Conservation (phyloP, 2,329 filamentous ascomycete genomes). For the Aspergillus nomiae region DNA sequence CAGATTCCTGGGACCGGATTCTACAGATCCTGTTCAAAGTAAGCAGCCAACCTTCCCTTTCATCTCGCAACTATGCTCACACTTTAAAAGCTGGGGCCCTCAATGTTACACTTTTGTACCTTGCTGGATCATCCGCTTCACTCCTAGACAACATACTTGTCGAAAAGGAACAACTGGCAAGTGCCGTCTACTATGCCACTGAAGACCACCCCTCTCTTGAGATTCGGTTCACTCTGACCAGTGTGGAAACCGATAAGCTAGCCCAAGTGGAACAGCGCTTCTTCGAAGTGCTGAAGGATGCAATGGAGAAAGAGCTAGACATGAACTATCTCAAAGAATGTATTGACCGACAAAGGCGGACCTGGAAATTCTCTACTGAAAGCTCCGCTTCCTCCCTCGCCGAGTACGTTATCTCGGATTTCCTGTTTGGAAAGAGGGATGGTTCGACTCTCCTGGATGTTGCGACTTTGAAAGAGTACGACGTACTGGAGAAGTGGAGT, state of each 20-base stretch:
- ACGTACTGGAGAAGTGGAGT: constrained; percentile 74
- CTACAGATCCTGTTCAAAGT: constrained; percentile 67
- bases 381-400: constrained; percentile 79
- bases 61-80: background rate
- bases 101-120: constrained; percentile 78
- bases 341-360: constrained; percentile 76
- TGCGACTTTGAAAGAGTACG: constrained; percentile 56
- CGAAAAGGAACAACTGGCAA: constrained; percentile 88
- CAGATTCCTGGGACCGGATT: constrained; percentile 82
- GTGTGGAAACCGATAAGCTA: constrained; percentile 84
- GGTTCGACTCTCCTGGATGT: constrained; percentile 72
- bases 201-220: constrained; percentile 79
- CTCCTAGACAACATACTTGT: constrained; percentile 90
- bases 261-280: constrained; percentile 81
- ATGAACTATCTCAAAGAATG: constrained; percentile 90
- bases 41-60: constrained; percentile 22
- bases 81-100: constrained; percentile 63
- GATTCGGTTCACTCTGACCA: constrained; percentile 82
- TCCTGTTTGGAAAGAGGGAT: constrained; percentile 83
- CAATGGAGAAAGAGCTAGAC: constrained; percentile 75
- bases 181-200: constrained; percentile 76
- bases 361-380: constrained; percentile 82
- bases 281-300: constrained; percentile 79
- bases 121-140: constrained; percentile 90
- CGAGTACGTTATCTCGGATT: constrained; percentile 85